Conservation (phyloP, 169 alveolate genomes). For the Haemoproteus tartakovskyi region DNA sequence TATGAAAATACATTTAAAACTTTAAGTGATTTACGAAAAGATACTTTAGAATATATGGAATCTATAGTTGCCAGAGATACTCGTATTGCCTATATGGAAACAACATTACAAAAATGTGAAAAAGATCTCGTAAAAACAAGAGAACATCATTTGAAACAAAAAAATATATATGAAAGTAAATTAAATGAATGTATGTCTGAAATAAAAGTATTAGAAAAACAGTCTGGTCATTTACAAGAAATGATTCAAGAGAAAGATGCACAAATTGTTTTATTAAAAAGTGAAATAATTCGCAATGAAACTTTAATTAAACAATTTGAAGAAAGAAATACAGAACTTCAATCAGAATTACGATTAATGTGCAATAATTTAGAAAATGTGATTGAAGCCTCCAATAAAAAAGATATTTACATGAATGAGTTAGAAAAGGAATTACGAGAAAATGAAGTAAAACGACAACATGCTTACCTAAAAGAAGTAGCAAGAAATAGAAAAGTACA, state of each 20-base stretch:
- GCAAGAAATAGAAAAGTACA: slow-evolving; percentile 63
- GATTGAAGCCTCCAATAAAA: slow-evolving; percentile 62
- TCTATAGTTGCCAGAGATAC: slow-evolving; percentile 63
- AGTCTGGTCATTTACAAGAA: slow-evolving; percentile 42
- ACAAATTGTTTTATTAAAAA: slow-evolving; percentile 59
- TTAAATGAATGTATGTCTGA: slow-evolving; percentile 29
- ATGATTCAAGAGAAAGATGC: slow-evolving; percentile 65
- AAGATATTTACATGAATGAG: slow-evolving; percentile 61
- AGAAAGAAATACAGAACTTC: slow-evolving; percentile 60
- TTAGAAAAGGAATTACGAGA: slow-evolving; percentile 60
- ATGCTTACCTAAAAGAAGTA: slow-evolving; percentile 63
- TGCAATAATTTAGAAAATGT: slow-evolving; percentile 62
- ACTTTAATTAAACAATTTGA: slow-evolving; percentile 37
- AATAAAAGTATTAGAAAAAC: slow-evolving; percentile 38
- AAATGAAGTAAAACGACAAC: slow-evolving; percentile 64
- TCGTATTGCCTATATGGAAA: slow-evolving; percentile 64
- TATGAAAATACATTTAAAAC: slow-evolving; percentile 61
- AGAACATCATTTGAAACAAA: slow-evolving; percentile 20
- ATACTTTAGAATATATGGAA: slow-evolving; percentile 65
- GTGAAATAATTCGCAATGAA: slow-evolving; percentile 58
- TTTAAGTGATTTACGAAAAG: slow-evolving; percentile 58
- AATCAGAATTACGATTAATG: slow-evolving; percentile 52
- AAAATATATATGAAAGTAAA: slow-evolving; percentile 16
- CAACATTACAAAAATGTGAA: slow-evolving; percentile 57
- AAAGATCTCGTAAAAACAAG: slow-evolving; percentile 35